Conservation (phyloP, 129 eudicot species). For the Ambrosia trifida region DNA sequence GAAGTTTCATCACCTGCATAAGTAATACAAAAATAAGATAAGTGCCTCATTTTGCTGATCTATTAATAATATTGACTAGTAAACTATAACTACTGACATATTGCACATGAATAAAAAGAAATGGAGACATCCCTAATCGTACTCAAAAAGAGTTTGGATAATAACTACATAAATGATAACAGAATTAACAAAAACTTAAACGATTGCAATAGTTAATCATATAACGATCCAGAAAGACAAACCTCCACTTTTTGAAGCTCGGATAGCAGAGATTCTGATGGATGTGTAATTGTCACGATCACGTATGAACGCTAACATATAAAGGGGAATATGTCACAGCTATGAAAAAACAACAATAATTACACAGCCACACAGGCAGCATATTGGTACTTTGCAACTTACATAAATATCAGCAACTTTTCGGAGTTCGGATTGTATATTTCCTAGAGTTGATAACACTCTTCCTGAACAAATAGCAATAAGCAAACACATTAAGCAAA, state of each 20-base stretch:
- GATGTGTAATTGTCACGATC: constrained; percentile 73
- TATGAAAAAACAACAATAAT: constrained; percentile 14
- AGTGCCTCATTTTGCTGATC: background rate
- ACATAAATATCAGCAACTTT: constrained; percentile 82
- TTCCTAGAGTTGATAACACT: constrained; percentile 68
- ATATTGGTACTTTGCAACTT: constrained; percentile 13
- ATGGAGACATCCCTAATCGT: background rate
- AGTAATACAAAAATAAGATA: constrained; percentile 33
- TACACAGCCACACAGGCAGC: constrained; percentile 26
- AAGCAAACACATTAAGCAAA: background rate
- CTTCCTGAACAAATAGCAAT: constrained; percentile 60
- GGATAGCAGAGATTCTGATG: constrained; percentile 84
- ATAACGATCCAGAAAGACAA: constrained; percentile 31
- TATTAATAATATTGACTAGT: background rate
- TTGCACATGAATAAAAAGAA: background rate
- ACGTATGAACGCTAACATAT: constrained; percentile 75
- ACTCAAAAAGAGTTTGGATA: constrained; percentile 1
- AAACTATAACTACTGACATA: constrained; percentile 1
- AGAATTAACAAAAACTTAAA: background rate
- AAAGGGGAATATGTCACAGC: constrained; percentile 31
- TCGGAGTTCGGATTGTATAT: constrained; percentile 73
- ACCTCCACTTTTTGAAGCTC: constrained; percentile 97
- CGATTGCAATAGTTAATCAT: background rate
- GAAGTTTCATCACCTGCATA: constrained; percentile 90
- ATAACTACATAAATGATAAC: background rate